A percentile compares a stretch with the other conserved stretches of the same genome.
These are phyloP conservation scores for Aspergillus pseudoviridinutans DNA, from an alignment of 2,329 filamentous ascomycete species.

Conservation along the genomic window DNA sequence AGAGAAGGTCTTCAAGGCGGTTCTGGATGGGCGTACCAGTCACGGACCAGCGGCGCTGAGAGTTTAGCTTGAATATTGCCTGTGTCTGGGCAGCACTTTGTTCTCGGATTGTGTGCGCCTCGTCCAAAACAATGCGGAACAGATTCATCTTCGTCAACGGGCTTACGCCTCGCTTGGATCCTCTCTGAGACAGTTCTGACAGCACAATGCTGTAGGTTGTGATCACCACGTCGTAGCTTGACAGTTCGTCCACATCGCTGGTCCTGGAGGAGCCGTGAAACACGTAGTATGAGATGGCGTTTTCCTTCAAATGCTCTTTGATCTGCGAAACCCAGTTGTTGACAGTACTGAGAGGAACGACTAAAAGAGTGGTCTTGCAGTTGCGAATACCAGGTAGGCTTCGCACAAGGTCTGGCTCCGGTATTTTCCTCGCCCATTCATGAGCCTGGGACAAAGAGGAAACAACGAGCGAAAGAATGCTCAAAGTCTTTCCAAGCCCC, in stretches of 20 bases:
- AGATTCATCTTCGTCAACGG: slow-evolving; percentile 78
- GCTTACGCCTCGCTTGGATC: slow-evolving; percentile 54
- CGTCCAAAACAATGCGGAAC: slow-evolving; percentile 91
- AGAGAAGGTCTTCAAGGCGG: slow-evolving; percentile 81
- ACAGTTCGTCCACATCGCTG: slow-evolving; percentile 64
- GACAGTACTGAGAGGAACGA: slow-evolving; percentile 86
- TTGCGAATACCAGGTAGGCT: slow-evolving; percentile 51
- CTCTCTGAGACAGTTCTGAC: slow-evolving; percentile 67
- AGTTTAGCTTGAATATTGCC: slow-evolving; percentile 73
- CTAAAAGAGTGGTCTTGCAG: slow-evolving; percentile 73
- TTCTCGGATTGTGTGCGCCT: slow-evolving; percentile 92
- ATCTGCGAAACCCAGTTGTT: slow-evolving; percentile 96
- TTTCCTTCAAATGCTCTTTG: slow-evolving; percentile 68
- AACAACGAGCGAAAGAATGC: slow-evolving; percentile 73
- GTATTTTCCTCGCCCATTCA: slow-evolving; percentile 56
- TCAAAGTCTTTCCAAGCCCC: slow-evolving; percentile 83
- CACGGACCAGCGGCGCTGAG: slow-evolving; percentile 88
- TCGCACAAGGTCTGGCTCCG: slow-evolving; percentile 39
- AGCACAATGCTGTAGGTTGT: slow-evolving; percentile 90
- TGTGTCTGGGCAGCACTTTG: slow-evolving; percentile 77
- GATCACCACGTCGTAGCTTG: slow-evolving; percentile 76
- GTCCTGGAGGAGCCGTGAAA: slow-evolving; percentile 81
- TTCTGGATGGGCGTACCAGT: slow-evolving; percentile 97
- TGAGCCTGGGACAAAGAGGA: slow-evolving; percentile 60
- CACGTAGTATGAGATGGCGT: slow-evolving; percentile 67